Percentiles rank a stretch among this genome's conserved stretches.
phyloP scores from a whole-genome alignment of 2,329 filamentous ascomycete genomes.

The Talaromyces sp. region DNA sequence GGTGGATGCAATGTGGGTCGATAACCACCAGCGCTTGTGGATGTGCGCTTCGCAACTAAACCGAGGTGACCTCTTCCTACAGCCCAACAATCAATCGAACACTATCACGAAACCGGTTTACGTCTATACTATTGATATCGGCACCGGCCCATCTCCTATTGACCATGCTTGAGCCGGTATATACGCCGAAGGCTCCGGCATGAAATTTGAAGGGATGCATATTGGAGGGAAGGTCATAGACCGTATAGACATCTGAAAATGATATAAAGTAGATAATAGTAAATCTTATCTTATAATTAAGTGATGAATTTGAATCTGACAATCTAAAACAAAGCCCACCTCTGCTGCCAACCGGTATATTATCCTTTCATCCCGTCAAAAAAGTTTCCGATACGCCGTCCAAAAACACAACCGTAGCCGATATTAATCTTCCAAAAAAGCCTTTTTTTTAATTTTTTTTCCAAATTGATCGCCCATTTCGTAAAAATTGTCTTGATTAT shows the following conservation, averaged over 20 bases:
- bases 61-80: neutral
- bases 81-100: neutral
- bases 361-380: neutral
- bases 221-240: neutral
- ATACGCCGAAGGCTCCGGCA: neutral
- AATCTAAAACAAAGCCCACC: neutral
- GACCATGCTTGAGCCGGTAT: neutral
- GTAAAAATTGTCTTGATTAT: neutral
- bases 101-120: neutral
- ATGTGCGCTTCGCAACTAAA: neutral
- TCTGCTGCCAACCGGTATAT: neutral
- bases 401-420: neutral
- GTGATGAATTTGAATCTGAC: neutral
- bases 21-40: slow-evolving; percentile 2
- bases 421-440: neutral
- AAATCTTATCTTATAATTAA: no score
- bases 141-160: neutral
- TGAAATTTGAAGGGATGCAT: neutral
- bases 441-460: no score
- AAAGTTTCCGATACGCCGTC: neutral
- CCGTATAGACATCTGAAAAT: no score
- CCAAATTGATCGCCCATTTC: neutral
- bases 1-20: slow-evolving; percentile 2
- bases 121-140: neutral
- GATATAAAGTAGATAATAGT: no score